Conservation (phyloP, 2,329 filamentous ascomycete genomes). For the Paraphaeosphaeria sporulosa region DNA sequence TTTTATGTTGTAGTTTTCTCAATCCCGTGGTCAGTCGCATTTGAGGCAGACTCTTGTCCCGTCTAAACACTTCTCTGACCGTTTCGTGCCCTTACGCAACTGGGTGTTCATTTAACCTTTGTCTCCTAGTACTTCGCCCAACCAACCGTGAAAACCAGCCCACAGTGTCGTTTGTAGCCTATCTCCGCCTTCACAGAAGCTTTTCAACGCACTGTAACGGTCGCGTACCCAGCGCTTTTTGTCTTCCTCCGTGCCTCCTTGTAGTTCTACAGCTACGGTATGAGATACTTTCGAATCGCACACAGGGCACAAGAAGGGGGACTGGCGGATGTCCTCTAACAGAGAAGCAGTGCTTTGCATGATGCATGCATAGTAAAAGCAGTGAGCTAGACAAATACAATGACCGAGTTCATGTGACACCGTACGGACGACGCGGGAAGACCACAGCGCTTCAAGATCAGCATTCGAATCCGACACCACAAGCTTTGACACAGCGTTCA, state of each 20-base stretch:
- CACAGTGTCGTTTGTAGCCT: constrained; percentile 30
- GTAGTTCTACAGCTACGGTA: constrained; percentile 30
- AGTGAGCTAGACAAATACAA: constrained; percentile 72
- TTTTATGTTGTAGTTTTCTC: neutral
- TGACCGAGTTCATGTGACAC: constrained; percentile 72
- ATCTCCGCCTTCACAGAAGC: constrained; percentile 54
- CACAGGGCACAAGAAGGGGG: constrained; percentile 69
- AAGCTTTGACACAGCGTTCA: constrained; percentile 20
- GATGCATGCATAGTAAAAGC: constrained; percentile 68
- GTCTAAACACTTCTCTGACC: neutral
- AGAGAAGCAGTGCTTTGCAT: constrained; percentile 69
- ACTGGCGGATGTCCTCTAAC: constrained; percentile 67
- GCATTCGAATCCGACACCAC: constrained; percentile 16
- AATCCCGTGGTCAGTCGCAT: neutral
- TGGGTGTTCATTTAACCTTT: neutral
- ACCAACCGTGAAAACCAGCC: constrained; percentile 27
- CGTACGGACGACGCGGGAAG: constrained; percentile 61
- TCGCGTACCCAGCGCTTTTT: constrained; percentile 34
- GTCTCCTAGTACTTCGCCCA: neutral
- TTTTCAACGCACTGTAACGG: constrained; percentile 51
- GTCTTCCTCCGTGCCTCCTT: constrained; percentile 30
- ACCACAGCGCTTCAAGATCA: constrained; percentile 59
- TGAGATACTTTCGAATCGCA: constrained; percentile 62
- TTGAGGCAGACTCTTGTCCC: neutral
- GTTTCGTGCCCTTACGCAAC: neutral